Conservation (phyloP, 805 yeast species). For the Teunomyces cretensis region DNA sequence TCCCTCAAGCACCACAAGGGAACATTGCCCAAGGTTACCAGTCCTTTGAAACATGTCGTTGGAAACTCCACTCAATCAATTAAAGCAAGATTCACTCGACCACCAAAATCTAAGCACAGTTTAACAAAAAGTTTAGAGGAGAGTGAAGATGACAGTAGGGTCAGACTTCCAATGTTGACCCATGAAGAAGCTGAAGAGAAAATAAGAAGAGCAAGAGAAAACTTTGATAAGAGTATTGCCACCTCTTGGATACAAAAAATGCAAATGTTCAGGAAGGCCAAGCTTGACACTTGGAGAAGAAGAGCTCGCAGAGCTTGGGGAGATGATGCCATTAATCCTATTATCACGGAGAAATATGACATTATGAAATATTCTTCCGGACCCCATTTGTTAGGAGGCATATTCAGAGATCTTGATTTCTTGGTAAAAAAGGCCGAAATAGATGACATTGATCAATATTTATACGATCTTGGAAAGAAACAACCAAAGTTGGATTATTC, state of each 20-base stretch:
- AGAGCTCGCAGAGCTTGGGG: constrained; percentile 34
- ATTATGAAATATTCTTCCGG: constrained; percentile 36
- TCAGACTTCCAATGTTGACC: constrained; percentile 6
- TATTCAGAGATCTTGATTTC: constrained; percentile 31
- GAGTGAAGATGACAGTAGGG: background rate
- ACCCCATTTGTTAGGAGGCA: constrained; percentile 29
- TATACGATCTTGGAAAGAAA: constrained; percentile 40
- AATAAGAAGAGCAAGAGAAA: constrained; percentile 25
- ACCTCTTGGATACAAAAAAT: constrained; percentile 36
- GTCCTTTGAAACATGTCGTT: constrained; percentile 3
- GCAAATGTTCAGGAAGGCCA: constrained; percentile 22
- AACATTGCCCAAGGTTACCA: constrained; percentile 1
- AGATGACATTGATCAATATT: constrained; percentile 37
- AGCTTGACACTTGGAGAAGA: constrained; percentile 24
- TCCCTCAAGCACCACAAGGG: background rate
- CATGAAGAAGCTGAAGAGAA: constrained; percentile 26
- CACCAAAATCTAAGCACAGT: background rate
- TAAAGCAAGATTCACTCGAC: constrained; percentile 1
- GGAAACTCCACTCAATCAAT: background rate
- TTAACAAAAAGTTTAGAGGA: background rate
- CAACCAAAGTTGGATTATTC: constrained; percentile 59
- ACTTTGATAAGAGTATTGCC: constrained; percentile 26
- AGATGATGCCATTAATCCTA: constrained; percentile 27
- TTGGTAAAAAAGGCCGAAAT: constrained; percentile 25
- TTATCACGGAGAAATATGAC: constrained; percentile 32